Evolutionary conservation across 305 asterid genomes (phyloP).

Genomic region (Solanum chacoense): DNA sequence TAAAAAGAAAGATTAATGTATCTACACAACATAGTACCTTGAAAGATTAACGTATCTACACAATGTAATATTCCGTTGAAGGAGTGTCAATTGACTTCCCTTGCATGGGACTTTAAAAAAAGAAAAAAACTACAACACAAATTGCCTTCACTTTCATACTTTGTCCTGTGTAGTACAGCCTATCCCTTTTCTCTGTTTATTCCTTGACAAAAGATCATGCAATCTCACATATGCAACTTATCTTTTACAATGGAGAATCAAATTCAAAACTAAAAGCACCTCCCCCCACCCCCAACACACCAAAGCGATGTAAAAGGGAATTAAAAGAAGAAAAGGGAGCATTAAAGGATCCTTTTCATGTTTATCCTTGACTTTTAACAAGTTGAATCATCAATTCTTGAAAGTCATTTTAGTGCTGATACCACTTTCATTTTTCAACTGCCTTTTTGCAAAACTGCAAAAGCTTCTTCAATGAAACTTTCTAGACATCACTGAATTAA

Average conservation of each 20-base stretch:
- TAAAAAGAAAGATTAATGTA: neutral
- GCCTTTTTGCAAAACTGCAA: neutral
- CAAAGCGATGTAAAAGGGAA: neutral
- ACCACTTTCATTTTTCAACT: slow-evolving; percentile 1
- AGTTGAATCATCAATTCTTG: neutral
- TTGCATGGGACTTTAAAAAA: neutral
- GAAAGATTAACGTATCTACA: neutral
- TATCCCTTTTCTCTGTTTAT: neutral
- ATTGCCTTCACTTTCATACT: neutral
- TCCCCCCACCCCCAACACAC: neutral
- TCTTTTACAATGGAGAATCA: neutral
- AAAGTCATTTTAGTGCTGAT: neutral
- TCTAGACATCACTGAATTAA: neutral
- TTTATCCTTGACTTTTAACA: neutral
- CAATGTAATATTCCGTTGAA: neutral
- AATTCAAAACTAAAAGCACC: neutral
- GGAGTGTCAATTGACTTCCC: neutral
- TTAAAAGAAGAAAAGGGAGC: neutral
- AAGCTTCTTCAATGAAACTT: neutral
- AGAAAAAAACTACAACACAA: neutral
- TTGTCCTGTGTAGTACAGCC: neutral
- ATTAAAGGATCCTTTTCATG: neutral
- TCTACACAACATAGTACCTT: neutral
- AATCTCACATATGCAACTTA: neutral
- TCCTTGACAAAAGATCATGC: neutral